Evolutionary conservation across 2,329 filamentous ascomycete species (phyloP), one percentile per base, ranked within the genome.

Genomic region (Aschersonia sp.): DNA sequence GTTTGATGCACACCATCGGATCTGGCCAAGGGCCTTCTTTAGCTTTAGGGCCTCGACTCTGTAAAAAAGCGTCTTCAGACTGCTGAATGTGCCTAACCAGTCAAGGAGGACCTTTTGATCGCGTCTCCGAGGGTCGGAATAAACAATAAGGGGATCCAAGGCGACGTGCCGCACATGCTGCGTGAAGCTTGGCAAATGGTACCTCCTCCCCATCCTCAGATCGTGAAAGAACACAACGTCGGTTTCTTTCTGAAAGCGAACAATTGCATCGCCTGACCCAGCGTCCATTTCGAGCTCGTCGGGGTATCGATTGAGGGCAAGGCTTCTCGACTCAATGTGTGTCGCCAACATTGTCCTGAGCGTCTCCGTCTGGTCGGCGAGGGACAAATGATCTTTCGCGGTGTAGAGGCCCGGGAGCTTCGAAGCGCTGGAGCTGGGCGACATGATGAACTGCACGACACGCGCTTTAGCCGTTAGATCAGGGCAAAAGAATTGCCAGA

Each of bases 401-500:
- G 47, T 49, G 30, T 46, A 12, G 38, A 43, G 1, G 52, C 51
- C 51, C 50, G 57, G 9, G 47, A 46, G 30, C n/a, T 32, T 9
- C 45, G 44, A 31, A 5, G 12, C 45, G n/a, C 45, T 43, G 5
- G 47, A 49, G 29, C 45, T 48, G 10, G 41, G 40, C 9, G 44
- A 43, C 29, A 51, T 4, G 2, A 28, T 43, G 29, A 56, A 56
- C 12, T 50, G 47, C 29, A 58, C 45, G 5, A 57, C 30, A 30
- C 60, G 61, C 5, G 58, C 52, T 20, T 45, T 46, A 10, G 43
- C 38, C 9, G 29, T 44, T 31, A 64, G 50, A 35, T 63, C 59
- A 0, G 58, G 56, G 40, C 64, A 65, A 48, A 60, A 62, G 20
- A 54, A 45, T 40, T 59, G 52, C 64, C 64, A 67, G 46, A 66